phyloP scores from a whole-genome alignment of 805 yeast species.

The Ogataea zsoltii region DNA sequence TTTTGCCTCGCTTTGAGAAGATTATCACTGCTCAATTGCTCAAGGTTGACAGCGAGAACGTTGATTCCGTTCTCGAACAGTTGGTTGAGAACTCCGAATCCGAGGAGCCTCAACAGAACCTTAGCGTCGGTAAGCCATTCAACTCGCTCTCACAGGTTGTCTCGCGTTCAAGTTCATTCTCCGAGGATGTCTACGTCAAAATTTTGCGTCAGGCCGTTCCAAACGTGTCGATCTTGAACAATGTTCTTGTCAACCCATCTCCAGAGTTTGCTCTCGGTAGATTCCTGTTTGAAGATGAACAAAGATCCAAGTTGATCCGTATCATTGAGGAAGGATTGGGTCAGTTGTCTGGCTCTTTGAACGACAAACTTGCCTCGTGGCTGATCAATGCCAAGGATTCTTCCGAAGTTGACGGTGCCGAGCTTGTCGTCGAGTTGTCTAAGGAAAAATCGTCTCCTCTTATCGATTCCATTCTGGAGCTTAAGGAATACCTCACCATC shows the following conservation, averaged over 20 bases:
- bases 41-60: conserved; percentile 39
- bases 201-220: conserved; percentile 62
- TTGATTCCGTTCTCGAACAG: conserved; percentile 44
- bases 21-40: conserved; percentile 61
- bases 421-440: conserved; percentile 37
- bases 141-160: conserved; percentile 25
- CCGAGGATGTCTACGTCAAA: conserved; percentile 65
- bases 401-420: conserved; percentile 31
- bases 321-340: conserved; percentile 47
- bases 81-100: conserved; percentile 54
- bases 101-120: conserved; percentile 59
- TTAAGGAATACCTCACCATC: conserved; percentile 46
- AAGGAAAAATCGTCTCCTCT: conserved; percentile 39
- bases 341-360: conserved; percentile 47
- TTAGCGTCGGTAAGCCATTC: conserved; percentile 54
- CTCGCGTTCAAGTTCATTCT: conserved; percentile 10
- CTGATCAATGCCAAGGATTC: conserved; percentile 49
- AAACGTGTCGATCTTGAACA: conserved; percentile 51
- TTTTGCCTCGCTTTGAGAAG: conserved; percentile 46
- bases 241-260: conserved; percentile 58
- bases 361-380: conserved; percentile 70
- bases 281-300: conserved; percentile 58
- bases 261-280: conserved; percentile 92
- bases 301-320: conserved; percentile 45
- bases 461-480: conserved; percentile 40